These are phyloP conservation scores for Tripidium arundinaceum DNA, from an alignment of 202 grass and related monocot species.

Conservation along the genomic window DNA sequence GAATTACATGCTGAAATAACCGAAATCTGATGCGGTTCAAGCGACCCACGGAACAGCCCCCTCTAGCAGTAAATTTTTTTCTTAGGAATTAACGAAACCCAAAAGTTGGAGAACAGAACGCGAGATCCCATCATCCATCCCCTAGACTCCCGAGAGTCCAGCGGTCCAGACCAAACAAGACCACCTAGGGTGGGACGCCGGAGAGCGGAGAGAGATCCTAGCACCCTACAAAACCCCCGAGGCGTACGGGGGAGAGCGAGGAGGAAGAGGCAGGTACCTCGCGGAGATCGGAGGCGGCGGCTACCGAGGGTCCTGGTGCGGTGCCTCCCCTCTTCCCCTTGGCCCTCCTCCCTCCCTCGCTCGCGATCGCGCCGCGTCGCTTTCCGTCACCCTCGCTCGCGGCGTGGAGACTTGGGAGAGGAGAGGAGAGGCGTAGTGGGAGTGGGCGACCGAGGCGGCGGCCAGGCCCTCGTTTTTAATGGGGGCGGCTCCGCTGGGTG, in stretches of 20 bases:
- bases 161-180: background rate
- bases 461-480: constrained; percentile 37
- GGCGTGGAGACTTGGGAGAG: background rate
- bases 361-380: background rate
- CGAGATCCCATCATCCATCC: background rate
- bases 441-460: constrained; percentile 32
- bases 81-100: background rate
- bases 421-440: background rate
- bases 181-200: background rate
- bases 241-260: too few species aligned
- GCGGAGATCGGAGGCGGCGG: background rate
- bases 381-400: constrained; percentile 10
- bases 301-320: background rate
- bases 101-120: background rate
- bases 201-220: background rate
- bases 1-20: background rate
- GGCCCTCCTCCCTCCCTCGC: too few species aligned
- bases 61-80: background rate
- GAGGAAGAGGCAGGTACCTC: constrained; percentile 12
- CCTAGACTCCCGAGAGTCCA: background rate
- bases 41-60: background rate
- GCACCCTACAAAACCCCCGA: background rate
- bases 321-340: background rate
- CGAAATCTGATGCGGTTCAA: background rate
- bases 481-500: too few species aligned